These are phyloP conservation scores for Hymenotorrendiella dingleyae DNA, from an alignment of 2,329 filamentous ascomycete genomes.

Conservation along the genomic window DNA sequence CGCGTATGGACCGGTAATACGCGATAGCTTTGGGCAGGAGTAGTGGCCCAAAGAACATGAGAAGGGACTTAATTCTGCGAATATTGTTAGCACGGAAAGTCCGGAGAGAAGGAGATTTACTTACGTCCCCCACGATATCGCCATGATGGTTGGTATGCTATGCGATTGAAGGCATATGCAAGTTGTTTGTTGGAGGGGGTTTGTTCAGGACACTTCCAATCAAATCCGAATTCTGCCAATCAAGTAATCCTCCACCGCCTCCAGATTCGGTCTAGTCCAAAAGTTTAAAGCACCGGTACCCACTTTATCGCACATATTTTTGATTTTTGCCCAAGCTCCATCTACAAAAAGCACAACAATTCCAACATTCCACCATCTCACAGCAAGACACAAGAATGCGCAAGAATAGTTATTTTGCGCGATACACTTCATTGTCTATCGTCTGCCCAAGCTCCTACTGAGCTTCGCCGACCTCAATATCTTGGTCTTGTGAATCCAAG, in stretches of 20 bases:
- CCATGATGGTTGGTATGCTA: slow-evolving; percentile 28
- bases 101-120: slow-evolving; percentile 25
- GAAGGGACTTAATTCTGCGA: slow-evolving; percentile 37
- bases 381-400: too few species aligned
- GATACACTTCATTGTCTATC: too few species aligned
- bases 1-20: slow-evolving; percentile 54
- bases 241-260: slow-evolving; percentile 1
- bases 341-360: too few species aligned
- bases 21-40: slow-evolving; percentile 60
- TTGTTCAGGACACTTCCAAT: slow-evolving; percentile 7
- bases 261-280: background rate
- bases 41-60: slow-evolving; percentile 60
- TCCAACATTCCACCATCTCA: too few species aligned
- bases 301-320: too few species aligned
- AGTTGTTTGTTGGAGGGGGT: background rate
- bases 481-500: too few species aligned
- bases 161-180: background rate
- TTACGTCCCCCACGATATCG: slow-evolving; percentile 44
- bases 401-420: too few species aligned
- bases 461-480: too few species aligned
- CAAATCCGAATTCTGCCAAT: too few species aligned
- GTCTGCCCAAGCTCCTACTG: too few species aligned
- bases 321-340: too few species aligned
- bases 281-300: too few species aligned
- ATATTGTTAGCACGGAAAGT: slow-evolving; percentile 30